Evolutionary conservation across 768 basidiomycete species (phyloP), one percentile per base, ranked within the genome.

Genomic region (Mycena galopus): DNA sequence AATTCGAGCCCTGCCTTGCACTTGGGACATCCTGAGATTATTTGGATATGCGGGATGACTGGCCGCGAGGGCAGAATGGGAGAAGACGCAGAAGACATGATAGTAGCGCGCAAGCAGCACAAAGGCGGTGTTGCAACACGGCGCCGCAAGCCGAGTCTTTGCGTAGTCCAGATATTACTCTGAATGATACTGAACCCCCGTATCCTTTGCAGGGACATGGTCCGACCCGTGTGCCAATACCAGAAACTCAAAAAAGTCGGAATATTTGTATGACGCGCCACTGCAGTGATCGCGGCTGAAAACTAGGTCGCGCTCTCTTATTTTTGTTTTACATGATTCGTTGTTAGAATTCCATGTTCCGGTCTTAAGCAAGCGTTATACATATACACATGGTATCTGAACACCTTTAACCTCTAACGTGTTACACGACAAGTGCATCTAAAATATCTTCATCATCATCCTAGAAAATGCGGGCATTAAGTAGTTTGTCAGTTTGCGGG

Each of bases 1-100:
- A 94, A 95, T 79, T 95, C 94, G 21, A 95, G 81, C 2, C 82
- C 81, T 2, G 82, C 73, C 21, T 81, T 84, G 78, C 94, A 95
- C 56, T 82, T 77, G 10, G 85, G 82, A 79, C 94, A 95, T 50
- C 84, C 86, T 1, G 93, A 73, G 50, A 58, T 25, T 56, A 73
- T 89, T 17, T 85, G 83, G 71, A 94, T 88, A 69, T 94, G 93
- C 0, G 94, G 92, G 4, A 84, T 81, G n/a, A 90, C 81, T 7
- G 89, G 90, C 64, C 93, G 87, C 37, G 94, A 94, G 30, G 86
- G 84, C n/a, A 93, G 82, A 55, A 89, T 78, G 61, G 88, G 82
- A 78, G 70, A 58, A 17, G 86, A 85, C 32, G 83, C 73, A 10
- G 83, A 80, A 80, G 78, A 86, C 88, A 89, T 90, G 74, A 79